phyloP scores from a whole-genome alignment of 768 basidiomycete species.

The Pulveroboletus sp. region DNA sequence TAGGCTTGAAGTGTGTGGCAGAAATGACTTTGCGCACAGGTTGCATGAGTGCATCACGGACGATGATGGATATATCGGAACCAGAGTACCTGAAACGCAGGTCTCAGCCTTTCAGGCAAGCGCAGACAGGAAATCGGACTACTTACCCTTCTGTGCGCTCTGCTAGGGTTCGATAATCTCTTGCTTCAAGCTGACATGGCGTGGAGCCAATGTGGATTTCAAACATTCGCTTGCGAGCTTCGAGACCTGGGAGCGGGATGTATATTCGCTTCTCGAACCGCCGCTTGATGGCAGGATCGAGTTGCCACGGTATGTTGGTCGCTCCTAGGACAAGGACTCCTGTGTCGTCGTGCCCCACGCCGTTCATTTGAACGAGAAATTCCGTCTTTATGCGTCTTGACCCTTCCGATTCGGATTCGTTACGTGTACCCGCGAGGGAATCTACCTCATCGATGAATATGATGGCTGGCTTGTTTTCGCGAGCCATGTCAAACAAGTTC shows the following conservation, averaged over 20 bases:
- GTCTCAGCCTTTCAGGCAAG: neutral
- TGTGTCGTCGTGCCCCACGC: slow-evolving; percentile 95
- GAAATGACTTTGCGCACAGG: slow-evolving; percentile 94
- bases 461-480: slow-evolving; percentile 94
- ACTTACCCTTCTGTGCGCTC: slow-evolving; percentile 79
- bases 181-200: slow-evolving; percentile 73
- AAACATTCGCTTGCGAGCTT: slow-evolving; percentile 93
- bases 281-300: slow-evolving; percentile 96
- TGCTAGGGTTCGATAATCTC: slow-evolving; percentile 80
- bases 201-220: slow-evolving; percentile 93
- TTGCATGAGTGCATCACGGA: slow-evolving; percentile 97
- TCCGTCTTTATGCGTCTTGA: slow-evolving; percentile 97
- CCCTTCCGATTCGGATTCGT: slow-evolving; percentile 96
- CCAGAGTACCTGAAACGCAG: slow-evolving; percentile 66
- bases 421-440: slow-evolving; percentile 89
- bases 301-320: slow-evolving; percentile 98
- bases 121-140: neutral
- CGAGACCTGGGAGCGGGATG: slow-evolving; percentile 92
- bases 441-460: slow-evolving; percentile 99
- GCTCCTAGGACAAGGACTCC: slow-evolving; percentile 96
- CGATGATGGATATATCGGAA: slow-evolving; percentile 90
- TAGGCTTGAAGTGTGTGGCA: slow-evolving; percentile 89
- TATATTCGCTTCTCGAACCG: slow-evolving; percentile 99
- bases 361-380: slow-evolving; percentile 97
- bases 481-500: slow-evolving; percentile 93